Percentiles rank a stretch among this genome's conserved stretches.
Evolutionary conservation across 2,329 filamentous ascomycete species (phyloP).

Genomic region (Sphaerulina vaccinii): DNA sequence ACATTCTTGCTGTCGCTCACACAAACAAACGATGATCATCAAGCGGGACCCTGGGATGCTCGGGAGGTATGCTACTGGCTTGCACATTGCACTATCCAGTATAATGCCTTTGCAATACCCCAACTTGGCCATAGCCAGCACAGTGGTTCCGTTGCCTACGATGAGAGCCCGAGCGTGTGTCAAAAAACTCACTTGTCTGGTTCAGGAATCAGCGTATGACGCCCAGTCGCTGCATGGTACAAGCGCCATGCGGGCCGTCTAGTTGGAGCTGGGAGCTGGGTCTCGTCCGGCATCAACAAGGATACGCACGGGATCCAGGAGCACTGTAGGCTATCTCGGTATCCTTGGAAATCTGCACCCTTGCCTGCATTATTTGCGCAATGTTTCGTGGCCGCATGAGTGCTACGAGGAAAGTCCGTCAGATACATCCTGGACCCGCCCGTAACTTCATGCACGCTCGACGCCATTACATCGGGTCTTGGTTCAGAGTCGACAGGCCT

Average conservation of each 20-base stretch:
- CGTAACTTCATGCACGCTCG: conserved; percentile 23
- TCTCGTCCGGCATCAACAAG: conserved; percentile 23
- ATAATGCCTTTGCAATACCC: conserved; percentile 23
- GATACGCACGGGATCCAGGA: conserved; percentile 24
- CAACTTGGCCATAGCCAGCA: conserved; percentile 19
- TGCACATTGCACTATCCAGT: conserved; percentile 6
- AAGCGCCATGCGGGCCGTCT: conserved; percentile 25
- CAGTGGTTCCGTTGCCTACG: conserved; percentile 14
- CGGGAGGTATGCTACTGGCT: not conserved
- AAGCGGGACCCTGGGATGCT: conserved; percentile 7
- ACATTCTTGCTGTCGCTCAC: not conserved
- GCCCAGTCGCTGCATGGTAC: conserved; percentile 22
- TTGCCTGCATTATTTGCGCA: conserved; percentile 28
- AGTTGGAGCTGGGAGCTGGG: conserved; percentile 26
- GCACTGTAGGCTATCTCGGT: conserved; percentile 15
- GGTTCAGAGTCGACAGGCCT: conserved; percentile 22
- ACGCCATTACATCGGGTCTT: conserved; percentile 28
- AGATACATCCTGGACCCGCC: conserved; percentile 25
- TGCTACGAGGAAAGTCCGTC: conserved; percentile 26
- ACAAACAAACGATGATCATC: not conserved
- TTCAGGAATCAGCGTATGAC: conserved; percentile 22
- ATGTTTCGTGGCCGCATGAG: conserved; percentile 29
- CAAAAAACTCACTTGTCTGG: conserved; percentile 26
- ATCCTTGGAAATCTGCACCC: conserved; percentile 24
- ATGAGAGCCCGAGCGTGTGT: conserved; percentile 26